Conservation (phyloP, 1,284 basidiomycete genomes). For the Leccinum variabile region DNA sequence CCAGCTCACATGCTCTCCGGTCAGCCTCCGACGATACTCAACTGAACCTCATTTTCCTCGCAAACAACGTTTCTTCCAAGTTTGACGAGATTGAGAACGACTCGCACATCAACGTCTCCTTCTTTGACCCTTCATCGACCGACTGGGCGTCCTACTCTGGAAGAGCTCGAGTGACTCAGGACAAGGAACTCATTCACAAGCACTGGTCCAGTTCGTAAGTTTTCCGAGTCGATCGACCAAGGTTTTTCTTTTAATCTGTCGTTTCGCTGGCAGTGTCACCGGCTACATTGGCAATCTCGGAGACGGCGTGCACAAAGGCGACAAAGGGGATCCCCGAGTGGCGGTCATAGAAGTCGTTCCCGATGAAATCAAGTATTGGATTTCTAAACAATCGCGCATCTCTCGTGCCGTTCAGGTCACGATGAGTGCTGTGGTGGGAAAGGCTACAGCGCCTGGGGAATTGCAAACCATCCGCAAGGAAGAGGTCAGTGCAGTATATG, state of each 20-base stretch:
- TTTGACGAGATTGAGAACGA: slow-evolving; percentile 79
- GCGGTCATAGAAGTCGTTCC: slow-evolving; percentile 81
- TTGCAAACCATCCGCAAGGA: slow-evolving; percentile 59
- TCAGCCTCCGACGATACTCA: slow-evolving; percentile 49
- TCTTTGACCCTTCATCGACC: slow-evolving; percentile 70
- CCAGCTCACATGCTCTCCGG: not conserved
- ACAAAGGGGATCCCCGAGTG: slow-evolving; percentile 79
- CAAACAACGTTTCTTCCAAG: slow-evolving; percentile 76
- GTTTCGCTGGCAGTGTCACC: slow-evolving; percentile 43
- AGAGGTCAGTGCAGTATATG: slow-evolving; percentile 48
- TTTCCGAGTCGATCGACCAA: not conserved
- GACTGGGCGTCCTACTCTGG: slow-evolving; percentile 87
- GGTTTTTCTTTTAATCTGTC: slow-evolving; percentile 1
- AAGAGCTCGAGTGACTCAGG: slow-evolving; percentile 63
- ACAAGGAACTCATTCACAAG: slow-evolving; percentile 66
- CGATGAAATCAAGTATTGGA: slow-evolving; percentile 80
- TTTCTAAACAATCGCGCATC: slow-evolving; percentile 48
- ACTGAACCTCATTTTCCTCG: slow-evolving; percentile 68
- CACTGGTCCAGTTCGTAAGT: slow-evolving; percentile 66
- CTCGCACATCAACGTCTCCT: slow-evolving; percentile 77
- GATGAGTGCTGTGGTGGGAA: slow-evolving; percentile 54
- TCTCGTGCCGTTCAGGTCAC: slow-evolving; percentile 53
- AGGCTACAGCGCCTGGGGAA: slow-evolving; percentile 60
- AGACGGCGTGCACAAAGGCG: slow-evolving; percentile 85
- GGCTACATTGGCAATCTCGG: slow-evolving; percentile 89